phyloP scores from a whole-genome alignment of 106 monocot genomes.

The Hemerocallis citrina region DNA sequence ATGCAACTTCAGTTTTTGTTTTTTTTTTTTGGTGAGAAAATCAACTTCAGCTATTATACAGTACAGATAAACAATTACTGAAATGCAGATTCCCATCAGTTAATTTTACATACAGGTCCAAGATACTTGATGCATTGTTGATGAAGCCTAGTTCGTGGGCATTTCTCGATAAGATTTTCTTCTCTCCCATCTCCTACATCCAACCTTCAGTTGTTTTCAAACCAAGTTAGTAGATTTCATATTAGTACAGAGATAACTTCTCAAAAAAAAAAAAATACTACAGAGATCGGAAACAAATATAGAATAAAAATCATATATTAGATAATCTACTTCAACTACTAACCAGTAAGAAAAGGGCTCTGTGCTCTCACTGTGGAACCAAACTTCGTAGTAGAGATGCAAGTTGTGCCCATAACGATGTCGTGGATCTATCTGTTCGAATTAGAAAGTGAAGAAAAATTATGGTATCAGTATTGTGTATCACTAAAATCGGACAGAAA shows the following conservation, averaged over 20 bases:
- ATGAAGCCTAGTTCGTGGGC: constrained; percentile 44
- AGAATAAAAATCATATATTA: too few relatives aligned
- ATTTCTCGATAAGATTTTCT: constrained; percentile 39
- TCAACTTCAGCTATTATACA: too few relatives aligned
- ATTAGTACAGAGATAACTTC: too few relatives aligned
- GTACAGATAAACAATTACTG: neutral
- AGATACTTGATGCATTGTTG: constrained; percentile 60
- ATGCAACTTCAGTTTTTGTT: too few relatives aligned
- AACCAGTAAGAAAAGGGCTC: too few relatives aligned
- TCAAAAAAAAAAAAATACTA: too few relatives aligned
- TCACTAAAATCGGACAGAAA: neutral
- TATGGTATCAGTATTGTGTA: neutral
- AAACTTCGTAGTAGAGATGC: too few relatives aligned
- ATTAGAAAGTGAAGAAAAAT: neutral
- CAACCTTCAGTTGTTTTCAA: constrained; percentile 25
- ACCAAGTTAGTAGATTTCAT: neutral
- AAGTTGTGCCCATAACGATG: constrained; percentile 60
- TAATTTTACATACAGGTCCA: constrained; percentile 37
- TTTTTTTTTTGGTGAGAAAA: too few relatives aligned
- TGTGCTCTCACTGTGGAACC: too few relatives aligned
- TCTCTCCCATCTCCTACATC: constrained; percentile 69
- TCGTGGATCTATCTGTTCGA: constrained; percentile 57
- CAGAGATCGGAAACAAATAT: too few relatives aligned
- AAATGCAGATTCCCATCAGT: neutral
- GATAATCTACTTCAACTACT: too few relatives aligned